A percentile compares a stretch with the other conserved stretches of the same genome.
Conservation (phyloP, 176 grass and related monocot genomes). For the Rhipidocladum racemiflorum region DNA sequence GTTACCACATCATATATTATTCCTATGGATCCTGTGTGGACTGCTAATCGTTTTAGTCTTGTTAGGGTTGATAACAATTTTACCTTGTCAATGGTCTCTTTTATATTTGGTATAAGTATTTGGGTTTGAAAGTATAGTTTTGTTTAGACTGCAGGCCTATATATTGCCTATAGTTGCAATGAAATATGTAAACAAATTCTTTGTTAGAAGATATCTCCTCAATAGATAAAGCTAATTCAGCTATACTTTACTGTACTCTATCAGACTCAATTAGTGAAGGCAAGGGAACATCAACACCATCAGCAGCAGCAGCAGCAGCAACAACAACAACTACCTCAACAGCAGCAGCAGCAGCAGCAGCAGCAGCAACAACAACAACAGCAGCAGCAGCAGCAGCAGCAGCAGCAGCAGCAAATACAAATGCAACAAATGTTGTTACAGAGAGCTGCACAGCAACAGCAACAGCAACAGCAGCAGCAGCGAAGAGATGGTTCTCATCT, state of each 20-base stretch:
- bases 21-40: background rate
- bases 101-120: background rate
- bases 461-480: constrained; percentile 47
- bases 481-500: constrained; percentile 47
- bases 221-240: background rate
- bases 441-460: constrained; percentile 38
- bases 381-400: background rate
- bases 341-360: background rate
- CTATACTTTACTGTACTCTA: constrained; percentile 3
- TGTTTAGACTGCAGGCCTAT: too few species aligned
- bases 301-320: background rate
- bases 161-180: background rate
- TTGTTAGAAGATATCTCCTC: background rate
- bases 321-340: background rate
- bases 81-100: background rate
- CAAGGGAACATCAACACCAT: constrained; percentile 22
- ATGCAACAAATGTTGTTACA: constrained; percentile 56
- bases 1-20: background rate
- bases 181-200: background rate
- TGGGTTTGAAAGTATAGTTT: background rate
- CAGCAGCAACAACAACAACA: background rate
- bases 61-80: background rate
- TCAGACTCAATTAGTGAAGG: constrained; percentile 26
- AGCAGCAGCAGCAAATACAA: constrained; percentile 53
- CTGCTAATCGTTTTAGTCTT: background rate